Conservation (phyloP, 192 early-diverging fungal species). For the Backusella sp. region DNA sequence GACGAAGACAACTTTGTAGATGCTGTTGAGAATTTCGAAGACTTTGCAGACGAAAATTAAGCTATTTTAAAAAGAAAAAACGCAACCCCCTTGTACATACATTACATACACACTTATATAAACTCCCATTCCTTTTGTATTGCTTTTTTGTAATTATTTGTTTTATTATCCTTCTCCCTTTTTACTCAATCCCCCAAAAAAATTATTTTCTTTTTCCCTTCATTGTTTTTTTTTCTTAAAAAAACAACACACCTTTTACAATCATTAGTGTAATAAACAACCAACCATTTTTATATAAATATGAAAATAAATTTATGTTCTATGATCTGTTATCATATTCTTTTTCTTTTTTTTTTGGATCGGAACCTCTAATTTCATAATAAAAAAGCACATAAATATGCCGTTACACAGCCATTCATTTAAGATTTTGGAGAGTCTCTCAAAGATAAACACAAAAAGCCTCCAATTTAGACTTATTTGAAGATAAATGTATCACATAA, state of each 20-base stretch:
- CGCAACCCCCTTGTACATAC: neutral
- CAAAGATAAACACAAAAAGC: slow-evolving; percentile 1
- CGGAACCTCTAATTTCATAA: neutral
- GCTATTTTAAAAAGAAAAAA: neutral
- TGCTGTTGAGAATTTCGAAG: slow-evolving; percentile 5
- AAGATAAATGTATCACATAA: neutral
- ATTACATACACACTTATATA: neutral
- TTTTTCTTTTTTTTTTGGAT: neutral
- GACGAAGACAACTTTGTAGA: slow-evolving; percentile 15
- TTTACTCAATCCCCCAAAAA: neutral
- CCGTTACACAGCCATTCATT: neutral
- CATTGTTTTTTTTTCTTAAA: neutral
- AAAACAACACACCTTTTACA: neutral
- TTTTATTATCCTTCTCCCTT: neutral
- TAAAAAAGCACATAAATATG: neutral
- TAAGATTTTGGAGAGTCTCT: neutral
- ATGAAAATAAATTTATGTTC: slow-evolving; percentile 6
- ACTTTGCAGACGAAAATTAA: neutral
- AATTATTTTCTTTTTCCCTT: neutral
- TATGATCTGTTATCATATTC: neutral
- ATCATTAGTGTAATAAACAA: slow-evolving; percentile 5
- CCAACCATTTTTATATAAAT: neutral
- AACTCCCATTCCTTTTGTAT: slow-evolving; percentile 1
- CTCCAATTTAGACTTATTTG: slow-evolving; percentile 4
- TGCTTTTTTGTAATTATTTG: slow-evolving; percentile 3